phyloP scores from a whole-genome alignment of 2,329 filamentous ascomycete species.

The Paraconiothyrium sp. region DNA sequence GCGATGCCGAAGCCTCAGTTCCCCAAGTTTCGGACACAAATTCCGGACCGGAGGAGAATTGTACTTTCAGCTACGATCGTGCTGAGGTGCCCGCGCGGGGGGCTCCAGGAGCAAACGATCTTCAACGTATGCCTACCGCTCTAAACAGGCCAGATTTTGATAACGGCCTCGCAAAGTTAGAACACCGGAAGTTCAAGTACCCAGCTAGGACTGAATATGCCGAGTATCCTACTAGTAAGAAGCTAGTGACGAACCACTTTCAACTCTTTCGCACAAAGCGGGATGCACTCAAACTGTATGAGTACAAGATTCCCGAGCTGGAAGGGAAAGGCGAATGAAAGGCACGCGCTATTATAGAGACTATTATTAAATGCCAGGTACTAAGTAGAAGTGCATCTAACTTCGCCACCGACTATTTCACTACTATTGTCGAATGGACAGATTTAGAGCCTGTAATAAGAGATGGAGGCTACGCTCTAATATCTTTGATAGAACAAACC shows the following conservation, averaged over 20 bases:
- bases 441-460: neutral
- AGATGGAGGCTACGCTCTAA: neutral
- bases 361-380: neutral
- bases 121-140: neutral
- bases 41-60: neutral
- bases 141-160: neutral
- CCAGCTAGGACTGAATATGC: neutral
- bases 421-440: constrained; percentile 2
- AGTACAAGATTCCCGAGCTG: neutral
- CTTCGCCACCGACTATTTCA: constrained; percentile 9
- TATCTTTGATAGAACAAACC: neutral
- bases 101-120: neutral
- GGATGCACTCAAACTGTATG: neutral
- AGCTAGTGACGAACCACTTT: neutral
- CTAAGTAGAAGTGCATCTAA: neutral
- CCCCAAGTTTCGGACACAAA: neutral
- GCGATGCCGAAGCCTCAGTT: neutral
- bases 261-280: neutral
- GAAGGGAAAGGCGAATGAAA: neutral
- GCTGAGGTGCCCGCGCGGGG: neutral
- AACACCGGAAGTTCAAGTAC: neutral
- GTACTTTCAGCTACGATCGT: neutral
- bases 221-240: neutral
- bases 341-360: neutral
- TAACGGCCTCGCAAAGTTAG: neutral